Percentiles rank a stretch among this genome's conserved stretches.
Evolutionary conservation across 2,329 filamentous ascomycete species (phyloP).

Genomic region (Cytospora leucostoma): DNA sequence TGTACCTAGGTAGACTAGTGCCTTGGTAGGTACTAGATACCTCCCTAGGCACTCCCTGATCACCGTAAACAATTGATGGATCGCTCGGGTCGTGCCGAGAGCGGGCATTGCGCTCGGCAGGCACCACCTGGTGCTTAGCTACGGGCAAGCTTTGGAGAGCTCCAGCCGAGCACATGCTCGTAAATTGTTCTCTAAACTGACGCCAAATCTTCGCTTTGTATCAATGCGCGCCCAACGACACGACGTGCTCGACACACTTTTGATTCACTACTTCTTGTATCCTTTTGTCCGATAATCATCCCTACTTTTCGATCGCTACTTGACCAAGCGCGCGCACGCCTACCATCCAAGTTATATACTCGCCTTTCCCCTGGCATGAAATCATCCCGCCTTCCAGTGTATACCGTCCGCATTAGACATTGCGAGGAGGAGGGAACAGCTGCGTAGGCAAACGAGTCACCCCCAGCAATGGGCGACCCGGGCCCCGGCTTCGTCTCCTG

Average conservation of each 20-base stretch:
- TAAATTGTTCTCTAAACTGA: not conserved
- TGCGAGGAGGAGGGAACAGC: not conserved
- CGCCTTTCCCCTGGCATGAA: conserved; percentile 9
- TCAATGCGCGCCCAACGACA: not conserved
- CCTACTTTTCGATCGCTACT: not conserved
- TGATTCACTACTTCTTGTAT: not conserved
- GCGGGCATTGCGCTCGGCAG: conserved; percentile 6
- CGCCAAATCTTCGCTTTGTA: not conserved
- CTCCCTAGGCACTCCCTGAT: not conserved
- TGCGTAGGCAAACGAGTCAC: not conserved
- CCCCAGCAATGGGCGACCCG: conserved; percentile 20
- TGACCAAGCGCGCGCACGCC: not conserved
- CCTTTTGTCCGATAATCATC: not conserved
- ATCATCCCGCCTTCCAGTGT: not conserved
- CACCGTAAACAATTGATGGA: not conserved
- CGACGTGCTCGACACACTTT: not conserved
- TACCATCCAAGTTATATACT: not conserved
- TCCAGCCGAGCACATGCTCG: not conserved
- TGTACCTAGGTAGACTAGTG: no score
- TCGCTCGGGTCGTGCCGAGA: conserved; percentile 23
- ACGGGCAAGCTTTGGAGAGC: not conserved
- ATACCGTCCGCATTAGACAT: not conserved
- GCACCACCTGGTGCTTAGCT: not conserved
- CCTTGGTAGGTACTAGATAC: no score
- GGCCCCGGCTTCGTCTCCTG: conserved; percentile 14